phyloP scores from a whole-genome alignment of 1,139 yeast genomes.

The Saccharomyces hybrid region DNA sequence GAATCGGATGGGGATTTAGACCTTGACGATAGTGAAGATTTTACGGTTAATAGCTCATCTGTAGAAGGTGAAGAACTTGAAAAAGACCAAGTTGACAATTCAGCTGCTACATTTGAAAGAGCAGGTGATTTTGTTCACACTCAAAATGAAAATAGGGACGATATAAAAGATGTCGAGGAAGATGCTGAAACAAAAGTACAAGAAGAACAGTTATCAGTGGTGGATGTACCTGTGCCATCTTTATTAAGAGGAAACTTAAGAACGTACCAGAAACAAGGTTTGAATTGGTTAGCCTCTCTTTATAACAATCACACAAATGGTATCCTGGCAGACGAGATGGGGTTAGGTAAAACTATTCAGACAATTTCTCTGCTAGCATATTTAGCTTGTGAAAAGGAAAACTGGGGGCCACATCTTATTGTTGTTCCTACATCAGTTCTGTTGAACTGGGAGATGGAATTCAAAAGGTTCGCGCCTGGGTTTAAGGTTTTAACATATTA shows the following conservation, averaged over 20 bases:
- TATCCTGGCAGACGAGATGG: slow-evolving; percentile 98
- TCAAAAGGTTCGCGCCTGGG: slow-evolving; percentile 97
- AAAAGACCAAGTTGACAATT: slow-evolving; percentile 14
- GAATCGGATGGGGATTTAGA: slow-evolving; percentile 18
- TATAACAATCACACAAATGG: slow-evolving; percentile 93
- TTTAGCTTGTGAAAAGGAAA: slow-evolving; percentile 84
- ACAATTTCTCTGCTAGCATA: slow-evolving; percentile 82
- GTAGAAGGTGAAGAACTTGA: slow-evolving; percentile 6
- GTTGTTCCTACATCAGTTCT: slow-evolving; percentile 98
- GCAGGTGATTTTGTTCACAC: slow-evolving; percentile 3
- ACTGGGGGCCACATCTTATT: slow-evolving; percentile 97
- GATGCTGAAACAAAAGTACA: neutral
- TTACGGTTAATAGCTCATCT: slow-evolving; percentile 1
- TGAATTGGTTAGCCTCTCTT: slow-evolving; percentile 93
- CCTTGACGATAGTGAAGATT: slow-evolving; percentile 18
- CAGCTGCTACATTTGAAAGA: slow-evolving; percentile 5
- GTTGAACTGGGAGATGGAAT: slow-evolving; percentile 99
- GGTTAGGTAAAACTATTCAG: slow-evolving; percentile 94
- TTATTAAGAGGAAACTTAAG: slow-evolving; percentile 76
- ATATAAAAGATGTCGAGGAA: slow-evolving; percentile 14
- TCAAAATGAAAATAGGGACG: slow-evolving; percentile 7
- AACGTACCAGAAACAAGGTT: slow-evolving; percentile 90
- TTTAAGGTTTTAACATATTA: slow-evolving; percentile 91
- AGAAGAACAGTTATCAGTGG: slow-evolving; percentile 38
- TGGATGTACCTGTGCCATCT: slow-evolving; percentile 67